Conservation (phyloP, 345 rosid genomes). For the Firmiana major region DNA sequence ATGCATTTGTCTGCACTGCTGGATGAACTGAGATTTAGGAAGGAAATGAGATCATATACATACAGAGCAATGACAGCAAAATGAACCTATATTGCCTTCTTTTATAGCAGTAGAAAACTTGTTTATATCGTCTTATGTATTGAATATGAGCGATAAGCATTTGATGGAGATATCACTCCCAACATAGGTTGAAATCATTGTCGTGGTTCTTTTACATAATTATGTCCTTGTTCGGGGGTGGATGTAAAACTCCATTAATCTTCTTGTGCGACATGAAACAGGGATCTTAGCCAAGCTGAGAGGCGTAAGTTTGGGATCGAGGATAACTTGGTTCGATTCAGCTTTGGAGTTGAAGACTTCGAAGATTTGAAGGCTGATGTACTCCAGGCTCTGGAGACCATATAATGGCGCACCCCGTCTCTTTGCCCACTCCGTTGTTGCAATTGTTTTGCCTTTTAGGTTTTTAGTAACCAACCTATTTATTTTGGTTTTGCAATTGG, state of each 20-base stretch:
- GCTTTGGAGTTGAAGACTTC: slow-evolving; percentile 91
- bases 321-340: slow-evolving; percentile 92
- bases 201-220: not conserved
- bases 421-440: not conserved
- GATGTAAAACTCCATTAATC: not conserved
- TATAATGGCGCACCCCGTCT: slow-evolving; percentile 25
- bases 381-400: slow-evolving; percentile 77
- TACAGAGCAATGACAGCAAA: not conserved
- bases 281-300: slow-evolving; percentile 81
- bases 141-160: not conserved
- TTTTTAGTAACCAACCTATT: not conserved
- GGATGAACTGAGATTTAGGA: not conserved
- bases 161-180: not conserved
- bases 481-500: slow-evolving; percentile 20
- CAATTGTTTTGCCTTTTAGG: not conserved
- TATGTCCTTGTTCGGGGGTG: not conserved
- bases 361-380: slow-evolving; percentile 86
- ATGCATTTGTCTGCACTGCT: slow-evolving; percentile 5
- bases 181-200: not conserved
- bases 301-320: slow-evolving; percentile 73
- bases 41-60: not conserved
- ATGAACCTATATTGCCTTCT: not conserved
- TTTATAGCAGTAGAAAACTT: not conserved
- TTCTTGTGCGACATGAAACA: slow-evolving; percentile 17
- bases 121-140: not conserved